Evolutionary conservation across 305 asterid species (phyloP).

Genomic region (Fraxinus latifolia): DNA sequence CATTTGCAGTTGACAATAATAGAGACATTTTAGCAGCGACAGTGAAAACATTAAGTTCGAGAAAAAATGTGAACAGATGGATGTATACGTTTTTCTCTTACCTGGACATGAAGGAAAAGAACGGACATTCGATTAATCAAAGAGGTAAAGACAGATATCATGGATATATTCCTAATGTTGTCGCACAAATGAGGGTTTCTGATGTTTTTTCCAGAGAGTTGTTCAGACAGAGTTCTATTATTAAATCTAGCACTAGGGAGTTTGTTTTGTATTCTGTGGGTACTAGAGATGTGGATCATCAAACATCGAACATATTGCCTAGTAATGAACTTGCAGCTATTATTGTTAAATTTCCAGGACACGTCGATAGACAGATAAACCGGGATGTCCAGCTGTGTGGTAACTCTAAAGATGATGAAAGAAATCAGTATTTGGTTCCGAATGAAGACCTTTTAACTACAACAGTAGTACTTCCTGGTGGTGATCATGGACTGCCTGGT

Average conservation of each 20-base stretch:
- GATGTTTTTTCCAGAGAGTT: slow-evolving; percentile 34
- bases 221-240: slow-evolving; percentile 8
- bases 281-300: slow-evolving; percentile 27
- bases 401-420: slow-evolving; percentile 12
- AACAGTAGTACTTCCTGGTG: slow-evolving; percentile 67
- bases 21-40: slow-evolving; percentile 71
- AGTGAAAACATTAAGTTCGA: slow-evolving; percentile 40
- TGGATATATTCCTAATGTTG: slow-evolving; percentile 49
- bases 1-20: slow-evolving; percentile 67
- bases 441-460: slow-evolving; percentile 26
- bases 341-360: slow-evolving; percentile 45
- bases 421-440: slow-evolving; percentile 21
- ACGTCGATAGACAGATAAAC: slow-evolving; percentile 7
- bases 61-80: slow-evolving; percentile 40
- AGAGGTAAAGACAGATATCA: slow-evolving; percentile 45
- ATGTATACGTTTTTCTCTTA: slow-evolving; percentile 60
- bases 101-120: slow-evolving; percentile 55
- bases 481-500: slow-evolving; percentile 65
- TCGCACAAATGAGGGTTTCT: slow-evolving; percentile 72
- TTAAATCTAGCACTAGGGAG: slow-evolving; percentile 39
- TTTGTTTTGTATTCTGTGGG: slow-evolving; percentile 52
- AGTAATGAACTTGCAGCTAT: slow-evolving; percentile 69
- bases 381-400: slow-evolving; percentile 21
- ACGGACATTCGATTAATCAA: slow-evolving; percentile 44
- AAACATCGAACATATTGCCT: slow-evolving; percentile 31